A percentile compares a stretch with the other conserved stretches of the same genome.
phyloP scores from a whole-genome alignment of 805 yeast species.

The Candida hungchunana region DNA sequence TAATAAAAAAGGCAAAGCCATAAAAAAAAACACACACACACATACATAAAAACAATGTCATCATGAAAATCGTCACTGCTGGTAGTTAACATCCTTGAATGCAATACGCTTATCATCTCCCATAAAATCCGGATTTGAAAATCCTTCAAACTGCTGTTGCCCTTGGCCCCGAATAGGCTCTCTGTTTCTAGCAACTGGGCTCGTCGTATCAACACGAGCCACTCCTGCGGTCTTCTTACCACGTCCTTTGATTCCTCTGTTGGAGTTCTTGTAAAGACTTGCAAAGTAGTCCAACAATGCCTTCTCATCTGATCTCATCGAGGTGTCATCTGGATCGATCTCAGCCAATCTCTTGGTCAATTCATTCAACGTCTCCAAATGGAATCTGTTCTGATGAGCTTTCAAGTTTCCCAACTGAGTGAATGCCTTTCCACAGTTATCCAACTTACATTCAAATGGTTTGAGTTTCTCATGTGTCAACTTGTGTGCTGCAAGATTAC shows the following conservation, averaged over 20 bases:
- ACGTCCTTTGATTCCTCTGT: slow-evolving; percentile 88
- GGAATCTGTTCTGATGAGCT: slow-evolving; percentile 91
- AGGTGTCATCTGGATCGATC: slow-evolving; percentile 44
- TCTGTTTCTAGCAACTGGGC: slow-evolving; percentile 1
- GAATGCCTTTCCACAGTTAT: slow-evolving; percentile 76
- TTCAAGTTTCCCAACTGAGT: slow-evolving; percentile 92
- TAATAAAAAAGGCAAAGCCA: too few species aligned
- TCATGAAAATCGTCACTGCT: slow-evolving; percentile 5
- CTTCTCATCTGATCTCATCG: slow-evolving; percentile 58
- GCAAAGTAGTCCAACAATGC: slow-evolving; percentile 75
- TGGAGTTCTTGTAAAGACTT: slow-evolving; percentile 78
- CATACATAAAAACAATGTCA: background rate
- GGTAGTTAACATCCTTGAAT: slow-evolving; percentile 25
- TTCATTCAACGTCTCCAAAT: slow-evolving; percentile 60
- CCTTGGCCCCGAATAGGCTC: background rate
- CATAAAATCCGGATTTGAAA: background rate
- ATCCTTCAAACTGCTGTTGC: slow-evolving; percentile 1
- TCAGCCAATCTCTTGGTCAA: slow-evolving; percentile 67
- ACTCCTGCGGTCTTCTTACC: slow-evolving; percentile 46
- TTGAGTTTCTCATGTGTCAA: slow-evolving; percentile 75
- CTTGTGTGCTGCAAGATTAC: slow-evolving; percentile 84
- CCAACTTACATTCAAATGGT: slow-evolving; percentile 78
- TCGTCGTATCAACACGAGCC: slow-evolving; percentile 1
- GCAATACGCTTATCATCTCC: slow-evolving; percentile 18
- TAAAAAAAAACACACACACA: too few species aligned